Conservation (phyloP, 2,329 filamentous ascomycete species). For the Anthostomella pinea region DNA sequence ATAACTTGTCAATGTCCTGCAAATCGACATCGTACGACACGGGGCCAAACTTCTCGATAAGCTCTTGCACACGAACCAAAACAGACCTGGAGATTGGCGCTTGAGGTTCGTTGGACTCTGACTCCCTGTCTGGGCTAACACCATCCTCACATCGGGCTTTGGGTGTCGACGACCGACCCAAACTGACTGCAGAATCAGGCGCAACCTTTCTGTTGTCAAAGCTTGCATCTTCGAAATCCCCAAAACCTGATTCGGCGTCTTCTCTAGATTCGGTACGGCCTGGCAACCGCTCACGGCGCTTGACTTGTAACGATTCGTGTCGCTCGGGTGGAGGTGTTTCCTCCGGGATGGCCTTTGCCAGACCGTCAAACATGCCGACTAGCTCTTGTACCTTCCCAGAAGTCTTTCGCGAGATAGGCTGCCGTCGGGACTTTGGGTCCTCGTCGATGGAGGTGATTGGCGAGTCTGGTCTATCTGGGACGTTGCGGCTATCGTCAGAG, state of each 20-base stretch:
- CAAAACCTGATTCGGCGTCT: conserved; percentile 14
- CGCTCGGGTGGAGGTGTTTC: conserved; percentile 21
- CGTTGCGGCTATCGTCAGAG: conserved; percentile 28
- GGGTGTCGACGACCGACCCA: conserved; percentile 18
- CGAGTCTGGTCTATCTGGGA: conserved; percentile 37
- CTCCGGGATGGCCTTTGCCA: conserved; percentile 31
- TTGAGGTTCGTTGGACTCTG: conserved; percentile 1
- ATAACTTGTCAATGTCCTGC: conserved; percentile 28
- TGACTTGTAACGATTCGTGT: conserved; percentile 6
- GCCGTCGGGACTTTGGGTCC: conserved; percentile 29
- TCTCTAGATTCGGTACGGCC: conserved; percentile 9
- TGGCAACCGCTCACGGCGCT: conserved; percentile 8
- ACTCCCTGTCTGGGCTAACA: background rate
- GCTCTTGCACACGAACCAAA: conserved; percentile 14
- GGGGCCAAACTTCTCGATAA: conserved; percentile 30
- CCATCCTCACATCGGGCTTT: conserved; percentile 11
- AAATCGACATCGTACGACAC: conserved; percentile 24
- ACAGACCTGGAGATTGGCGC: background rate
- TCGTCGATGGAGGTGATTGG: conserved; percentile 46
- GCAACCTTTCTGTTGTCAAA: conserved; percentile 4
- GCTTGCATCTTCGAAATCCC: conserved; percentile 31
- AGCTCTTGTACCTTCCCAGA: conserved; percentile 49
- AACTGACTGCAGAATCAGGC: conserved; percentile 3
- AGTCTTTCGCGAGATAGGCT: conserved; percentile 26
- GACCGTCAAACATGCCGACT: conserved; percentile 49